phyloP scores from a whole-genome alignment of 2,329 filamentous ascomycete genomes.

The Colletotrichum costaricense region DNA sequence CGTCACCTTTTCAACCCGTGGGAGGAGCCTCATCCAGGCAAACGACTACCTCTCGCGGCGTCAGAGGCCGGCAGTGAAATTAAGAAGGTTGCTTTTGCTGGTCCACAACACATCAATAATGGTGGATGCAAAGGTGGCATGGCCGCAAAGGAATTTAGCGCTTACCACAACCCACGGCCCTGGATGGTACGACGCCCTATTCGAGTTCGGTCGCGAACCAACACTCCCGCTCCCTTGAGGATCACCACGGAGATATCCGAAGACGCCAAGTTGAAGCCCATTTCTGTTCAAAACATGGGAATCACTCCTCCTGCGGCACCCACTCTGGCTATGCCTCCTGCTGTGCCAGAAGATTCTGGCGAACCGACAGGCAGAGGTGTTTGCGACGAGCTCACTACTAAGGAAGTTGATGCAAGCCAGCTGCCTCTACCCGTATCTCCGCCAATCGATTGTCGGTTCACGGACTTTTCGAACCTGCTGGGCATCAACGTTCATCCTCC shows the following conservation, averaged over 20 bases:
- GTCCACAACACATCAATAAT: constrained; percentile 14
- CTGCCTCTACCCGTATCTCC: constrained; percentile 8
- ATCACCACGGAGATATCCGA: constrained; percentile 41
- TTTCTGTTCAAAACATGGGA: constrained; percentile 33
- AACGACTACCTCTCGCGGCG: constrained; percentile 49
- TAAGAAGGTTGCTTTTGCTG: constrained; percentile 32
- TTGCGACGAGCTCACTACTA: background rate
- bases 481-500: constrained; percentile 44
- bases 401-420: background rate
- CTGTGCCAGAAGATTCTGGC: background rate
- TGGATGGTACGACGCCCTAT: constrained; percentile 38
- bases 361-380: background rate
- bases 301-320: background rate
- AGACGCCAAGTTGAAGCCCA: constrained; percentile 30
- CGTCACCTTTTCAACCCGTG: constrained; percentile 42
- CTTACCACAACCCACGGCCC: constrained; percentile 38
- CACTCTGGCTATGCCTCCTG: background rate
- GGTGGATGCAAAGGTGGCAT: constrained; percentile 51
- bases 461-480: constrained; percentile 53
- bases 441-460: constrained; percentile 35
- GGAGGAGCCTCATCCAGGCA: constrained; percentile 60
- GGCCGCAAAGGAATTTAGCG: constrained; percentile 59
- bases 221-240: constrained; percentile 44
- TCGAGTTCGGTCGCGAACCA: constrained; percentile 41
- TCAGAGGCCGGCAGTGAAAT: constrained; percentile 39